These are phyloP conservation scores for Diaporthe nobilis DNA, from an alignment of 2,329 filamentous ascomycete species.

Conservation along the genomic window DNA sequence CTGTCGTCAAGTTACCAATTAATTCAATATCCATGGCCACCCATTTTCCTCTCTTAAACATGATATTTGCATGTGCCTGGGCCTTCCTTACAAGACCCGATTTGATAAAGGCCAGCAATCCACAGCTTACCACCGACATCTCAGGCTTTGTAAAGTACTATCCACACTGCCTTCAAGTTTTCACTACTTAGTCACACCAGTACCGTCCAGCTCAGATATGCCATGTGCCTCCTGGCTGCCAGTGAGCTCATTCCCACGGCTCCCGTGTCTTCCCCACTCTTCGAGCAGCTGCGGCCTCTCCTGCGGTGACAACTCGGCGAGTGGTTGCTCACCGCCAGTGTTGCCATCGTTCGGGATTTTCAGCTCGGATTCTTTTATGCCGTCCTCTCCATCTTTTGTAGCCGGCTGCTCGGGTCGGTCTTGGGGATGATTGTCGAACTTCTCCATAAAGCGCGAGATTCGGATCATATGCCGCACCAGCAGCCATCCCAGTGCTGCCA, in stretches of 20 bases:
- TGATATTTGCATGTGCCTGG: neutral
- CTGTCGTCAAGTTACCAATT: neutral
- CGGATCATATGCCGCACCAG: conserved; percentile 8
- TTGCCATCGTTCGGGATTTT: neutral
- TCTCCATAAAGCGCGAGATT: conserved; percentile 27
- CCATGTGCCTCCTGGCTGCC: neutral
- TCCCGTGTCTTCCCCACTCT: conserved; percentile 9
- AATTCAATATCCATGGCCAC: neutral
- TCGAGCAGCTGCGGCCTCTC: conserved; percentile 18
- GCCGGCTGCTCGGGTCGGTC: neutral
- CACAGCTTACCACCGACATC: too few species aligned
- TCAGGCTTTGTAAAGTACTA: neutral
- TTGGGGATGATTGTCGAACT: neutral
- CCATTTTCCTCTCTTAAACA: too few species aligned
- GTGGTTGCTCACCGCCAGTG: neutral
- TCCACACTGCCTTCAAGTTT: too few species aligned
- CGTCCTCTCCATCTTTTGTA: neutral
- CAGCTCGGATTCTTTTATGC: neutral
- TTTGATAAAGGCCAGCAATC: too few species aligned
- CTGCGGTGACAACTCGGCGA: conserved; percentile 2
- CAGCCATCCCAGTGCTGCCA: neutral
- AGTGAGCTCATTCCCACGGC: conserved; percentile 4
- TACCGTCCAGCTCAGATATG: conserved; percentile 6
- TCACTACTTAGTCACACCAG: neutral
- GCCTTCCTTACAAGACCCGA: too few species aligned